Conservation (phyloP, 2,329 filamentous ascomycete genomes). For the Tolypocladium inflatum region DNA sequence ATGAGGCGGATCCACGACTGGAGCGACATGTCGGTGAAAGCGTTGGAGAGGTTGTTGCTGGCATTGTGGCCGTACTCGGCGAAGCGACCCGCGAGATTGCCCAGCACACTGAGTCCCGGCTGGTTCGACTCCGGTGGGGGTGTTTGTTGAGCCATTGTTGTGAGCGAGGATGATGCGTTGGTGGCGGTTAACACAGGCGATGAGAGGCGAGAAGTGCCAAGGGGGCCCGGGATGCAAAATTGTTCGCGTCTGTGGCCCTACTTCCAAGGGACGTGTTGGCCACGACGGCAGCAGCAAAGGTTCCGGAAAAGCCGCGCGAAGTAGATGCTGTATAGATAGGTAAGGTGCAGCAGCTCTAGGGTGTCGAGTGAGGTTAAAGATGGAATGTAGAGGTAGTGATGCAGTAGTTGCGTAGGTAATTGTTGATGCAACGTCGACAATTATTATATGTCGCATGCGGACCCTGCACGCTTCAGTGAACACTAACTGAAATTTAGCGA, state of each 20-base stretch:
- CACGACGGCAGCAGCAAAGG: not conserved
- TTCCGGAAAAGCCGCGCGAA: not conserved
- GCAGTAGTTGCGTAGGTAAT: not conserved
- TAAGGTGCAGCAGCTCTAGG: too few relatives aligned
- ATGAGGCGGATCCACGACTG: slow-evolving; percentile 59
- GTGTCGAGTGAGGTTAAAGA: not conserved
- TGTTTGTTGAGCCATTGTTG: slow-evolving; percentile 13
- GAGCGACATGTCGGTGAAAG: slow-evolving; percentile 39
- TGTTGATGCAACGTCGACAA: not conserved
- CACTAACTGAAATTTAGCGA: not conserved
- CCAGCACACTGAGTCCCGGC: slow-evolving; percentile 21
- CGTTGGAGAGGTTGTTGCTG: slow-evolving; percentile 37
- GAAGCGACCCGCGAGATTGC: slow-evolving; percentile 21
- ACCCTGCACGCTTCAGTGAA: not conserved
- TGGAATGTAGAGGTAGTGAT: not conserved
- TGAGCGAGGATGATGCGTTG: not conserved
- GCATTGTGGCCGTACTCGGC: slow-evolving; percentile 26
- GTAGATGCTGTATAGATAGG: not conserved
- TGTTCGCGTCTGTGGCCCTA: not conserved
- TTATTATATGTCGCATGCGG: not conserved
- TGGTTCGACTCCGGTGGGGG: slow-evolving; percentile 15
- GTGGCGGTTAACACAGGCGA: not conserved
- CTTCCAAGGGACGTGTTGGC: not conserved
- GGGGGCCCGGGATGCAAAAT: not conserved
- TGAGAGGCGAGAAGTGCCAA: not conserved